A percentile compares a stretch with the other conserved stretches of the same genome.
These are phyloP conservation scores for Sugiyamaella paludigena DNA, from an alignment of 1,139 yeast species.

Conservation along the genomic window DNA sequence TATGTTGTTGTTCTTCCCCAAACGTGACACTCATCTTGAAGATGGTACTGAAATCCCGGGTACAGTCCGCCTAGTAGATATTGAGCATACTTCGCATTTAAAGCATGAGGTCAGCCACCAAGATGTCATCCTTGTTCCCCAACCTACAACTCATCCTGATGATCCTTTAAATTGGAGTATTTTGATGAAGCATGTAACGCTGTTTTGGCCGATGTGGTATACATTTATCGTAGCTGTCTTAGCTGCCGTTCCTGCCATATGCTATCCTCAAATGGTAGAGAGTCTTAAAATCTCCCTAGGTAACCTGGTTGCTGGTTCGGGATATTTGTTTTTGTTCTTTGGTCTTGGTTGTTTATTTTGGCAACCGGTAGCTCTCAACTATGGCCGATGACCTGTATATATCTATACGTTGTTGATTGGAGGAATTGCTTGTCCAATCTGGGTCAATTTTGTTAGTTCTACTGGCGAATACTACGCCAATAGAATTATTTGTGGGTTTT, in stretches of 20 bases:
- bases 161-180: conserved; percentile 49
- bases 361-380: conserved; percentile 52
- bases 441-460: conserved; percentile 31
- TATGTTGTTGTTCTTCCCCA: conserved; percentile 7
- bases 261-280: conserved; percentile 25
- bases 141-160: conserved; percentile 49
- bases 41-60: conserved; percentile 37
- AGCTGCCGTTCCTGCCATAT: conserved; percentile 39
- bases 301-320: conserved; percentile 50
- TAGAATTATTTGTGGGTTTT: conserved; percentile 46
- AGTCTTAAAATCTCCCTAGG: conserved; percentile 43
- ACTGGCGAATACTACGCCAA: conserved; percentile 40
- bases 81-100: conserved; percentile 34
- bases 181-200: conserved; percentile 38
- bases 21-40: conserved; percentile 8
- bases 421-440: conserved; percentile 22
- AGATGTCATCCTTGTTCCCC: conserved; percentile 44
- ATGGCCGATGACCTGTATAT: conserved; percentile 53
- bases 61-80: conserved; percentile 56
- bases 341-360: conserved; percentile 50
- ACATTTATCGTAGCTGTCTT: conserved; percentile 47
- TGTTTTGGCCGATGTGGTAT: conserved; percentile 38
- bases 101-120: conserved; percentile 27
- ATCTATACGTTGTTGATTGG: conserved; percentile 35
- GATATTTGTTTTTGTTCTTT: conserved; percentile 46